These are phyloP conservation scores for Thelephora ganbajun DNA, from an alignment of 768 basidiomycete genomes.

Conservation along the genomic window DNA sequence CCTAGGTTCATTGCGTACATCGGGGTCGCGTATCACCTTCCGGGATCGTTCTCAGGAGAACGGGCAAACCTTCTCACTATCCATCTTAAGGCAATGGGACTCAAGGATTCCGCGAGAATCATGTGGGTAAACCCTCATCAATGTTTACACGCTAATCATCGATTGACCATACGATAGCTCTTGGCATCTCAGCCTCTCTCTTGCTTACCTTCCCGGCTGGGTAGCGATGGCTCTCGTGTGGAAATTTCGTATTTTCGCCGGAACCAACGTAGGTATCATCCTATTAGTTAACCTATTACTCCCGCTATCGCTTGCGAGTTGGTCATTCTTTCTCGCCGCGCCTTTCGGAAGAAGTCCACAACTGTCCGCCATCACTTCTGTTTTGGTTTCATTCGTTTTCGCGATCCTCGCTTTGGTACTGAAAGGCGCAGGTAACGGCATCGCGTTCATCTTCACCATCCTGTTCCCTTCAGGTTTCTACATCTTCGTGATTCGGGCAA, in stretches of 20 bases:
- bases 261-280: constrained; percentile 44
- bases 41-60: constrained; percentile 56
- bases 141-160: neutral
- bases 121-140: constrained; percentile 22
- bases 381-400: constrained; percentile 50
- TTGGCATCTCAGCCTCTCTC: constrained; percentile 56
- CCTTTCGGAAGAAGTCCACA: constrained; percentile 66
- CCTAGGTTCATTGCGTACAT: constrained; percentile 53
- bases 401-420: constrained; percentile 54
- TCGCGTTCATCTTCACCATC: constrained; percentile 48
- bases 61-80: constrained; percentile 48
- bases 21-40: constrained; percentile 67
- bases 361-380: constrained; percentile 51
- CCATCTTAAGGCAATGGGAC: constrained; percentile 73
- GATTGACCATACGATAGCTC: constrained; percentile 15
- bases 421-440: constrained; percentile 21
- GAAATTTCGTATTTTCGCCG: constrained; percentile 52
- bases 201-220: constrained; percentile 69
- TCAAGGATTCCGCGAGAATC: constrained; percentile 55
- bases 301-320: constrained; percentile 53
- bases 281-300: constrained; percentile 53
- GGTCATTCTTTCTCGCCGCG: constrained; percentile 56
- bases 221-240: constrained; percentile 49
- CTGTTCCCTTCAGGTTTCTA: constrained; percentile 70
- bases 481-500: constrained; percentile 52